Evolutionary conservation across 1,284 basidiomycete species (phyloP), one percentile per base, ranked within the genome.

Genomic region (Ceratobasidium sp.): DNA sequence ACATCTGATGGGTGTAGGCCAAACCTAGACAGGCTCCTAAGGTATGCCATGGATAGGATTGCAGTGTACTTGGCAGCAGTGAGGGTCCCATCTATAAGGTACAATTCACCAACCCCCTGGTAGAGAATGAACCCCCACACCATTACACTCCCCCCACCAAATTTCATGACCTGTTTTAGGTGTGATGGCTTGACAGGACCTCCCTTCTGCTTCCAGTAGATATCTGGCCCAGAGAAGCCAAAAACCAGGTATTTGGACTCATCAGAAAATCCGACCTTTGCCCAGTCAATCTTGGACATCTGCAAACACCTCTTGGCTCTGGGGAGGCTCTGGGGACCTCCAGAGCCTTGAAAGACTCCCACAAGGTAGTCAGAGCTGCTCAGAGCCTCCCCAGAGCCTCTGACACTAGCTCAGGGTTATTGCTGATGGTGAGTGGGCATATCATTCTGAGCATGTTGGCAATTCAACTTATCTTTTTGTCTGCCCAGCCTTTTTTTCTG

Each of bases 161-260:
- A 69, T 23, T 69, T 69, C 3, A 69, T n/a, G 7, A 69, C 50
- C 23, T 69, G 50, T 55, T 55, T n/a, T 12, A 69, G 0, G 33
- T 38, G 18, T 3, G 46, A 27, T 55, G 67, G 67, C 33, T 55
- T 69, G 18, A 55, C 5, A 35, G 18, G 48, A 2, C 30, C 48
- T 3, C 67, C 48, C 1, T 4, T 3, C 20, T 54, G 18, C 67
- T 55, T 69, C 67, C 67, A 69, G 30, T 35, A 69, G 30, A 69
- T 55, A 8, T 69, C n/a, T 14, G 67, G 48, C 48, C 67, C 48
- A 20, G 0, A 0, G 38, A 23, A n/a, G 3, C 67, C 48, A 69
- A 69, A 67, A 55, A 69, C 50, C 2, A 69, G n/a, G n/a, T 20
- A 66, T 46, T 66, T 66, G 7, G 41, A 66, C 64, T 66, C 23